A percentile compares a stretch with the other conserved stretches of the same genome.
Evolutionary conservation across 257 asterid genomes (phyloP).

Genomic region (Solanum rostratum): DNA sequence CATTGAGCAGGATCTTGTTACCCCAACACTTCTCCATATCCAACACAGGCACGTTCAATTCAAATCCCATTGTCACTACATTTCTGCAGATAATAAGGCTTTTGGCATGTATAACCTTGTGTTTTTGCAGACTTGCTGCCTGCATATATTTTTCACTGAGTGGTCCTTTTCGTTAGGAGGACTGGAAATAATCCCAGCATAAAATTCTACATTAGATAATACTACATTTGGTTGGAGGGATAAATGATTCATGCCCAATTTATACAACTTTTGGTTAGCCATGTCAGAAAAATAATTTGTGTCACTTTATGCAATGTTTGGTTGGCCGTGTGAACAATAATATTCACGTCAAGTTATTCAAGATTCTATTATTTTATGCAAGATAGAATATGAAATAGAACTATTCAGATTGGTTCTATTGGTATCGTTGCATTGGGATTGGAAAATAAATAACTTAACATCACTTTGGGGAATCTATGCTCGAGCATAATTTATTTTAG

Average conservation of each 20-base stretch:
- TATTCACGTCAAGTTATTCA: background rate
- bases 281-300: too few relatives aligned
- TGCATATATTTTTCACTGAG: background rate
- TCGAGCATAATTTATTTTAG: too few relatives aligned
- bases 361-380: background rate
- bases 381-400: background rate
- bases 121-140: background rate
- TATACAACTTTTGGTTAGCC: background rate
- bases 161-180: background rate
- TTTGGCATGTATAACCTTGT: background rate
- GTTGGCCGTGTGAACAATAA: background rate
- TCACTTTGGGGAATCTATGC: too few relatives aligned
- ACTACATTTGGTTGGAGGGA: background rate
- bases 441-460: too few relatives aligned
- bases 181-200: background rate
- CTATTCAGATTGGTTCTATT: too few relatives aligned
- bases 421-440: too few relatives aligned
- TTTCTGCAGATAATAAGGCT: background rate
- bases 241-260: background rate
- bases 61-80: background rate
- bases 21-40: background rate
- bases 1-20: background rate
- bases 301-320: background rate
- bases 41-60: background rate
- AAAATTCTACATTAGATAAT: background rate